Evolutionary conservation across 2,329 filamentous ascomycete genomes (phyloP), one percentile per base, ranked within the genome.

Genomic region (Aureobasidium lini): DNA sequence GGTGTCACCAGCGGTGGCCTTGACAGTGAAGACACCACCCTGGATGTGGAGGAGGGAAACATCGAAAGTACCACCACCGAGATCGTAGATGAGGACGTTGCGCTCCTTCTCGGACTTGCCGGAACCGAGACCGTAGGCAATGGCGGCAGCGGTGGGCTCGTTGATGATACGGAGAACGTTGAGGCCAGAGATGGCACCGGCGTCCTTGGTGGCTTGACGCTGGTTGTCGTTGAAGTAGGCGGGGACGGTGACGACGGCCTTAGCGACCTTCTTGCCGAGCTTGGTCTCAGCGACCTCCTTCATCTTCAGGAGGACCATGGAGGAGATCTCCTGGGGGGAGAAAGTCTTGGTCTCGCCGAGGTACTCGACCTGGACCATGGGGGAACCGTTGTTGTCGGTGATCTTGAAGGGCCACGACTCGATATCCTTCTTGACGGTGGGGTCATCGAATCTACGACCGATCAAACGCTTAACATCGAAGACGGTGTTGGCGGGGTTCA

Each of bases 181-280:
- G 65, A 99, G 87, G 70, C 93, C 94, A 72, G 93, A 81, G 73
- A 99, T 99, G 76, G 93, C 89, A 87, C 94, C 94, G 67, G 94
- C 94, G 74, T 97, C 94, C 87, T 97, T 97, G 81, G 94, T 99
- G 67, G 94, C 90, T 81, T 97, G 94, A 81, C 94, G 89, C 84
- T 99, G 94, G 84, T 95, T 96, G 86, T 99, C 94, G 84, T 97
- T 97, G 90, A 99, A 99, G 85, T 99, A 99, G 75, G 94, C 94
- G 61, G 94, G 94, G 61, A 97, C 94, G 64, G 94, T 99, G 78
- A 99, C 92, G 76, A 99, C 94, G 66, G 94, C 94, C 86, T 97
- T 97, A 81, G 94, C 87, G 72, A 97, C 92, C 83, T 94, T 95
- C 88, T 95, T 96, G 78, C 91, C 94, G 71, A 99, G 86, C 85